Evolutionary conservation across 352 stramenopile genomes (phyloP).

Genomic region (Phytopythium litorale): DNA sequence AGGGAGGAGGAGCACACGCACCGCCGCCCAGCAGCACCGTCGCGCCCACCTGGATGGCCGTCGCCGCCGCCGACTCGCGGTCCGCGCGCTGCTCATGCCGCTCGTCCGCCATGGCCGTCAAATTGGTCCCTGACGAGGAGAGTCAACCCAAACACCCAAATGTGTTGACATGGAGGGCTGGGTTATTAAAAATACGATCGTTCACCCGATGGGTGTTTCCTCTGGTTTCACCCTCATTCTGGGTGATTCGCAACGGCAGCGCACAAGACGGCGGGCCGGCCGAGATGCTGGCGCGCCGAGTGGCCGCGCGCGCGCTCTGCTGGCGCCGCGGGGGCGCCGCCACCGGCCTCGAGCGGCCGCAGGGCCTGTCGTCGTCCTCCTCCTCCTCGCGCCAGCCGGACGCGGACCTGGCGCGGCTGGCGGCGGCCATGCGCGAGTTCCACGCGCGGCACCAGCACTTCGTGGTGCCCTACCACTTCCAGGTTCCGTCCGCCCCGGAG

Average conservation of each 20-base stretch:
- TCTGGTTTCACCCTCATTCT: too few relatives aligned
- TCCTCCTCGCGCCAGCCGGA: background rate
- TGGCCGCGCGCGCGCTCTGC: background rate
- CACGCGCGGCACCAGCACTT: conserved; percentile 37
- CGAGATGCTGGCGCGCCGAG: background rate
- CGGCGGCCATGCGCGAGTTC: conserved; percentile 30
- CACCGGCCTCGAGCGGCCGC: background rate
- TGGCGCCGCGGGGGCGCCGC: background rate
- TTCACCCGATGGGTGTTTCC: too few relatives aligned
- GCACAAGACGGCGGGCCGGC: too few relatives aligned
- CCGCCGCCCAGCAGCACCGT: conserved; percentile 40
- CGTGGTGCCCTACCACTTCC: conserved; percentile 36
- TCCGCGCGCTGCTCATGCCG: conserved; percentile 7
- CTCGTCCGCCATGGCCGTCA: background rate
- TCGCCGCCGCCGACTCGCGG: conserved; percentile 14
- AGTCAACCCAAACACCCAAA: too few relatives aligned
- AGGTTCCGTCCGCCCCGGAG: conserved; percentile 13
- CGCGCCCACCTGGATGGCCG: conserved; percentile 30
- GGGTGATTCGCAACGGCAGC: too few relatives aligned
- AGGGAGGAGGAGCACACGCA: conserved; percentile 9
- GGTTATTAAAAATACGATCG: too few relatives aligned
- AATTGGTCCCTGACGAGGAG: background rate
- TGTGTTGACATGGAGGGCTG: too few relatives aligned
- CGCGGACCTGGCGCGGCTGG: conserved; percentile 15
- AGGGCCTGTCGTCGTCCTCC: background rate